These are phyloP conservation scores for Coemansia pectinata DNA, from an alignment of 192 early-diverging fungal species.

Conservation along the genomic window DNA sequence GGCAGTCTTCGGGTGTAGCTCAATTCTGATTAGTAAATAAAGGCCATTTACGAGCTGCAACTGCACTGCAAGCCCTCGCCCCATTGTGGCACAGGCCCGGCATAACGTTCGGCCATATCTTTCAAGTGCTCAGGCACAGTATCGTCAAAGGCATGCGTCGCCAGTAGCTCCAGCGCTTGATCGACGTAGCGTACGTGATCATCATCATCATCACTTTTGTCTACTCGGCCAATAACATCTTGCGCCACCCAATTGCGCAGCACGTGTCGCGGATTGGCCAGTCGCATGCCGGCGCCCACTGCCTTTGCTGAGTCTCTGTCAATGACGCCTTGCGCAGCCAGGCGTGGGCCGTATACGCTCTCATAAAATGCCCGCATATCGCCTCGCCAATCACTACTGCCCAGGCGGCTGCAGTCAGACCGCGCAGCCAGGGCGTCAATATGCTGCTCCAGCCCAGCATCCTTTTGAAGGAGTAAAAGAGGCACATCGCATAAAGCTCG, in stretches of 20 bases:
- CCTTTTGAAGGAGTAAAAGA: constrained; percentile 23
- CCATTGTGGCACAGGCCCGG: constrained; percentile 61
- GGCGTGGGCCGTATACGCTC: constrained; percentile 60
- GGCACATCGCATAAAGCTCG: constrained; percentile 62
- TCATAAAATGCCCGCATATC: constrained; percentile 32
- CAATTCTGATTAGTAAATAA: background rate
- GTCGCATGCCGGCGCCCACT: constrained; percentile 58
- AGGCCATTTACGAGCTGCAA: constrained; percentile 63
- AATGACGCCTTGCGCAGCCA: constrained; percentile 41
- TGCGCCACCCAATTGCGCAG: constrained; percentile 81
- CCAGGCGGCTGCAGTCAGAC: background rate
- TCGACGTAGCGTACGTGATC: constrained; percentile 35
- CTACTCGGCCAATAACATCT: constrained; percentile 59
- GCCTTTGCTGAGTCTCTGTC: constrained; percentile 4
- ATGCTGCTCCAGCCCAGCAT: constrained; percentile 14
- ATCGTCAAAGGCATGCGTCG: constrained; percentile 56
- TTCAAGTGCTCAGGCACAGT: constrained; percentile 38
- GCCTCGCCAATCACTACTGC: background rate
- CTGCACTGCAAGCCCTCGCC: constrained; percentile 68
- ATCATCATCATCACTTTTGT: constrained; percentile 26
- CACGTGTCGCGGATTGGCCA: constrained; percentile 73
- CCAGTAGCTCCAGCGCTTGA: constrained; percentile 43
- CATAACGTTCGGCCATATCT: constrained; percentile 40
- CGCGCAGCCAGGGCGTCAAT: constrained; percentile 14
- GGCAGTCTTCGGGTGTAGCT: background rate